Percentiles rank a stretch among this genome's conserved stretches.
These are phyloP conservation scores for Naumovozyma castellii DNA, from an alignment of 805 yeast species.

Conservation along the genomic window DNA sequence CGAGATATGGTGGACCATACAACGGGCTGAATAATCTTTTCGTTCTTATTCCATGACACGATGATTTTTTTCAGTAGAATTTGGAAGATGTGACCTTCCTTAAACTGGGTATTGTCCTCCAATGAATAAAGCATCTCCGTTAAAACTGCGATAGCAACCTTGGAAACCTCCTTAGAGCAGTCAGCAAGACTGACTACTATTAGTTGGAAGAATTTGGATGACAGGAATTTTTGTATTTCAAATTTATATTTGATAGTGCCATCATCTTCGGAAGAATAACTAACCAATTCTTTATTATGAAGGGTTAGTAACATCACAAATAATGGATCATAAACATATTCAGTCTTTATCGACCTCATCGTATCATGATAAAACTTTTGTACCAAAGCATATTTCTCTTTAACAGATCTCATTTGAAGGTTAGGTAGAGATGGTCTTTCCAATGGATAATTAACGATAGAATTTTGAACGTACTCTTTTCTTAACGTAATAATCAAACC, in stretches of 20 bases:
- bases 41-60: constrained; percentile 20
- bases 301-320: constrained; percentile 53
- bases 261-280: constrained; percentile 26
- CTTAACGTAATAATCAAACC: constrained; percentile 44
- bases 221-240: constrained; percentile 48
- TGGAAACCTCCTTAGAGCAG: constrained; percentile 17
- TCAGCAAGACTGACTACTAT: constrained; percentile 35
- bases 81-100: constrained; percentile 48
- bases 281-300: constrained; percentile 56
- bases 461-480: constrained; percentile 40
- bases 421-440: constrained; percentile 26
- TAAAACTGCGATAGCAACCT: constrained; percentile 38
- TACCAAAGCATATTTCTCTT: constrained; percentile 24
- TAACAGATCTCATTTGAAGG: background rate
- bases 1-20: constrained; percentile 48
- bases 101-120: constrained; percentile 37
- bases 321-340: constrained; percentile 53
- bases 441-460: constrained; percentile 33
- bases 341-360: constrained; percentile 2
- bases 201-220: constrained; percentile 45
- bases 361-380: constrained; percentile 24
- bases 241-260: constrained; percentile 27
- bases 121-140: constrained; percentile 37
- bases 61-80: constrained; percentile 40
- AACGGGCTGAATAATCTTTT: constrained; percentile 34